These are phyloP conservation scores for Suhomyces guaymorum DNA, from an alignment of 1,139 yeast species.

Conservation along the genomic window DNA sequence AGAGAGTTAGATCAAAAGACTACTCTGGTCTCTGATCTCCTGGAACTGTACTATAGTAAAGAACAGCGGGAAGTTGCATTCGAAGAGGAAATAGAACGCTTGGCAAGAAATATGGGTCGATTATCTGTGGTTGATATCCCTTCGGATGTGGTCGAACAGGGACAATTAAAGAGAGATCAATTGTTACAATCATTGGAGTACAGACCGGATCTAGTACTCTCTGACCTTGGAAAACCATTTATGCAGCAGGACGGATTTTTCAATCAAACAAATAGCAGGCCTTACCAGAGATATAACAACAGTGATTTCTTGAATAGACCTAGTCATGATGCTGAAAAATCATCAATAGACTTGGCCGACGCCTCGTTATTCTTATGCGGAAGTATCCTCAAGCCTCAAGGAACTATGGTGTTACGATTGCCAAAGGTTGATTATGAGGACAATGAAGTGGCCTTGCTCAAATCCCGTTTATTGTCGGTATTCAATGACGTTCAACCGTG, in stretches of 20 bases:
- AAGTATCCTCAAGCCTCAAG: slow-evolving; percentile 66
- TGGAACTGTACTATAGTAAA: slow-evolving; percentile 28
- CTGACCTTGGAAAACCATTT: slow-evolving; percentile 85
- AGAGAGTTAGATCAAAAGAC: slow-evolving; percentile 13
- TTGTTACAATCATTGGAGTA: slow-evolving; percentile 19
- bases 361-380: slow-evolving; percentile 81
- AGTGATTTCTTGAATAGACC: slow-evolving; percentile 31
- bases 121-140: slow-evolving; percentile 17
- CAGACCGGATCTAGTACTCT: slow-evolving; percentile 60
- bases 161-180: slow-evolving; percentile 12
- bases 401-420: slow-evolving; percentile 73
- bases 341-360: slow-evolving; percentile 72
- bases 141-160: slow-evolving; percentile 11
- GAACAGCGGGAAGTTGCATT: slow-evolving; percentile 28
- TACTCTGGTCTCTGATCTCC: slow-evolving; percentile 10
- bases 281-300: slow-evolving; percentile 45
- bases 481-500: slow-evolving; percentile 51
- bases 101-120: slow-evolving; percentile 18
- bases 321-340: slow-evolving; percentile 26
- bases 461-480: slow-evolving; percentile 54
- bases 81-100: slow-evolving; percentile 22
- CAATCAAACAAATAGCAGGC: slow-evolving; percentile 75
- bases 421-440: slow-evolving; percentile 54
- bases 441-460: slow-evolving; percentile 59
- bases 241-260: slow-evolving; percentile 64